These are phyloP conservation scores for Neofusicoccum kwambonambiense DNA, from an alignment of 2,329 filamentous ascomycete genomes.

Conservation along the genomic window DNA sequence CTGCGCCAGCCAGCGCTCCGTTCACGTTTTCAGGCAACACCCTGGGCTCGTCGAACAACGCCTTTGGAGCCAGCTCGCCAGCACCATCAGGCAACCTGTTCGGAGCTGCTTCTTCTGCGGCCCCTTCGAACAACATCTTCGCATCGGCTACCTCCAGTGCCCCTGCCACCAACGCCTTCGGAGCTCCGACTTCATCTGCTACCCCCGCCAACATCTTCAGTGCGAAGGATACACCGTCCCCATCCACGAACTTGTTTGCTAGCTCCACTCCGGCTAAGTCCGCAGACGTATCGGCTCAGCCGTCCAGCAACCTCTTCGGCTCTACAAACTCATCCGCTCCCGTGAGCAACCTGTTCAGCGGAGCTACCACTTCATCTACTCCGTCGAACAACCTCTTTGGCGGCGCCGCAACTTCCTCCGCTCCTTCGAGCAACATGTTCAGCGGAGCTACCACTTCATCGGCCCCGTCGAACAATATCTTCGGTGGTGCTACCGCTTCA, in stretches of 20 bases:
- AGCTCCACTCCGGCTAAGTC: neutral
- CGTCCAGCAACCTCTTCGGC: neutral
- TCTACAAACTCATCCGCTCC: neutral
- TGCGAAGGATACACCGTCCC: neutral
- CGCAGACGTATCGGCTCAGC: neutral
- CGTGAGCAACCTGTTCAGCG: neutral
- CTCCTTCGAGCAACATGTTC: slow-evolving; percentile 9
- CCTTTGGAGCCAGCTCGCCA: neutral
- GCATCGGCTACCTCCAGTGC: neutral
- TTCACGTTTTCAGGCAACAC: neutral
- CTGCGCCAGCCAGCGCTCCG: neutral
- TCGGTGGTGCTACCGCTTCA: neutral
- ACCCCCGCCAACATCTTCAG: neutral
- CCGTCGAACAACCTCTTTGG: neutral
- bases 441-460: neutral
- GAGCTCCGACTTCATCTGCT: neutral
- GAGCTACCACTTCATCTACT: neutral
- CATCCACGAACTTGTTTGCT: neutral
- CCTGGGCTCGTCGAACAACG: neutral
- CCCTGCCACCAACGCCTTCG: neutral
- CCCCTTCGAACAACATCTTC: neutral
- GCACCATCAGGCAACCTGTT: slow-evolving; percentile 1
- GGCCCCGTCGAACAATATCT: neutral
- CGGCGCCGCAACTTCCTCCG: neutral
- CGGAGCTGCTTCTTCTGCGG: neutral